These are phyloP conservation scores for Curvularia sp. DNA, from an alignment of 2,329 filamentous ascomycete species.

Conservation along the genomic window DNA sequence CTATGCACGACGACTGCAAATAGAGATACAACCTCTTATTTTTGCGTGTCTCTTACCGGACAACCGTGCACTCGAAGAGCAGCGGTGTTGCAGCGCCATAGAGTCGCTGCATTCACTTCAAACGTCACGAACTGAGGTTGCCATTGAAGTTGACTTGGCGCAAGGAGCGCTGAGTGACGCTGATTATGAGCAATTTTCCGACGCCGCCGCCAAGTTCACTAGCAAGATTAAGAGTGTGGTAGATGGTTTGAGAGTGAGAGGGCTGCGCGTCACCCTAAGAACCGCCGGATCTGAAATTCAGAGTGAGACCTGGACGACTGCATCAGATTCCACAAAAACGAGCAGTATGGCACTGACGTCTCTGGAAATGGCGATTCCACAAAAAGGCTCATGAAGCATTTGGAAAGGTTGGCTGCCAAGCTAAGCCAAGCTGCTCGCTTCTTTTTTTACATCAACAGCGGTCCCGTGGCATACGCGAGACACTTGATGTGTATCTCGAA, in stretches of 20 bases:
- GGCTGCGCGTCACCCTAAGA: constrained; percentile 6
- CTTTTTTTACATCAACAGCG: not conserved
- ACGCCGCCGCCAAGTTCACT: constrained; percentile 7
- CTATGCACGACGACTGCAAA: constrained; percentile 21
- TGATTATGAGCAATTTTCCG: constrained; percentile 11
- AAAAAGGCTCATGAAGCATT: not conserved
- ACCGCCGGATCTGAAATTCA: not conserved
- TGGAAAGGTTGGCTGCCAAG: not conserved
- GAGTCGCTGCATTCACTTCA: constrained; percentile 11
- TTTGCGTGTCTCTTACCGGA: constrained; percentile 14
- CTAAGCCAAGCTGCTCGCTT: not conserved
- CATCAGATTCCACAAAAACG: not conserved
- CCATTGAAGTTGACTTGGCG: constrained; percentile 14
- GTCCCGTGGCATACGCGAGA: not conserved
- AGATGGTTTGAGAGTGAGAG: constrained; percentile 2
- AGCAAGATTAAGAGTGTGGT: constrained; percentile 2
- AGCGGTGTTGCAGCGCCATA: constrained; percentile 11
- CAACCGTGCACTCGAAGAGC: constrained; percentile 14
- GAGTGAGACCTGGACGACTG: not conserved
- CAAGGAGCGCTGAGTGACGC: constrained; percentile 10
- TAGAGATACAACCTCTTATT: constrained; percentile 24
- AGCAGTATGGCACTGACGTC: not conserved
- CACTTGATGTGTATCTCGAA: not conserved
- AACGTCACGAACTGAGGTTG: constrained; percentile 15
- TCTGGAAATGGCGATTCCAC: not conserved